Evolutionary conservation across 2,329 filamentous ascomycete species (phyloP), one percentile per base, ranked within the genome.

Genomic region (Dactylellina sp.): DNA sequence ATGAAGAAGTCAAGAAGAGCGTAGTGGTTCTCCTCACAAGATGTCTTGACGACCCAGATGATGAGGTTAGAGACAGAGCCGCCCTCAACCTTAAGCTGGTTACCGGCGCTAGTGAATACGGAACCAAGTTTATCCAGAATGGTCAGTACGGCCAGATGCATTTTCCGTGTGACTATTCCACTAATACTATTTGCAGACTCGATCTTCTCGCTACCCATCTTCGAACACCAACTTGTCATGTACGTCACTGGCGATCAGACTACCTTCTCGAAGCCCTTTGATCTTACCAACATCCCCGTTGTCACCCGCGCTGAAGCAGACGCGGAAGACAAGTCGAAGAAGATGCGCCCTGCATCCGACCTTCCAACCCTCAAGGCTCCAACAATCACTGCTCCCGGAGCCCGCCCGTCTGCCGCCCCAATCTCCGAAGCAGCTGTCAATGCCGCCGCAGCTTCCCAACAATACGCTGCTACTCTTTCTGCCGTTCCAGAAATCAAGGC

Each of bases 161-260:
- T 14, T 44, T 18, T 20, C n/a, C n/a, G 28, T 22, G 11, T 18
- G 55, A 72, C 72, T 5, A 42, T 11, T 25, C 2, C 7, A 7
- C 35, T 65, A 60, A 63, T 24, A 46, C 14, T 11, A 50, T 24
- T 2, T 35, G 14, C 60, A 93, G 94, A 98, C 81, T 96, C 89
- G 76, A 96, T 96, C 88, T 99, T 94, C 81, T 96, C 94, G 7
- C 86, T 99, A 20, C 91, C 93, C 9, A 93, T 92, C 71, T 96
- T 99, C 75, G 95, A 98, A 84, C 94, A 98, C 81, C 93, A 98
- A 81, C 89, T 99, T 56, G 93, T 97, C 77, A 91, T 96, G 88
- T 99, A 99, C 79, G 94, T 99, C 78, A 97, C 93, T 16, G 91
- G 93, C 61, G 92, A 95, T 79, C 93, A 93, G 81, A 88, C 90